Evolutionary conservation across 1,284 basidiomycete genomes (phyloP).

Genomic region (Ustilago crameri): DNA sequence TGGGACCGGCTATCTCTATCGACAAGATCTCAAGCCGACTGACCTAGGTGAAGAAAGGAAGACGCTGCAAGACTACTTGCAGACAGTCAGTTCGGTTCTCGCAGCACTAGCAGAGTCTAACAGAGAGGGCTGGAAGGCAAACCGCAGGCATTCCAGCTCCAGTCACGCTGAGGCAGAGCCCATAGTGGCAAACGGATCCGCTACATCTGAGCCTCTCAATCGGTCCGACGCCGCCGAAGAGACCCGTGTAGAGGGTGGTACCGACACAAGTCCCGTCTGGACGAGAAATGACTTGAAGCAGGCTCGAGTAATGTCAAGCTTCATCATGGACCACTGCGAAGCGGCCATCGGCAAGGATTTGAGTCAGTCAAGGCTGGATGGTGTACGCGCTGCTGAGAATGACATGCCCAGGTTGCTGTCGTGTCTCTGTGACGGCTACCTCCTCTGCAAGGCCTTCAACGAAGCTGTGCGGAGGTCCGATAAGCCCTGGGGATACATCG

Average conservation of each 20-base stretch:
- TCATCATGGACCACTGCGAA: slow-evolving; percentile 36
- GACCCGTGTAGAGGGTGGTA: not conserved
- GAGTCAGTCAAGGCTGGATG: slow-evolving; percentile 8
- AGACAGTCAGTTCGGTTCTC: slow-evolving; percentile 29
- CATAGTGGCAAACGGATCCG: no score
- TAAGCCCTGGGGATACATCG: slow-evolving; percentile 88
- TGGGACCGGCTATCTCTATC: slow-evolving; percentile 76
- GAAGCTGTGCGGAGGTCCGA: slow-evolving; percentile 79
- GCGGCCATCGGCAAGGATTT: not conserved
- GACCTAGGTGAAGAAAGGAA: slow-evolving; percentile 74
- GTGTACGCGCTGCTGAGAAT: slow-evolving; percentile 4
- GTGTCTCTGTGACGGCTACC: slow-evolving; percentile 73
- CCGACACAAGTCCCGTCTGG: slow-evolving; percentile 2
- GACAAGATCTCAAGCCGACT: slow-evolving; percentile 74
- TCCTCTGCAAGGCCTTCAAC: slow-evolving; percentile 84
- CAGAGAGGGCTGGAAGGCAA: slow-evolving; percentile 4
- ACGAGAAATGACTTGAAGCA: not conserved
- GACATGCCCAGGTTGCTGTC: slow-evolving; percentile 17
- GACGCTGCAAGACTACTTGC: slow-evolving; percentile 43
- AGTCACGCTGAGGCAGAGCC: not conserved
- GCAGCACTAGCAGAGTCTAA: not conserved
- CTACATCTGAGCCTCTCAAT: not conserved
- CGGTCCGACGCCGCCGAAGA: no score
- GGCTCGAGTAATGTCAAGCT: slow-evolving; percentile 13
- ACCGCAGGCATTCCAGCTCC: slow-evolving; percentile 9